Base-by-base conservation (phyloP, 192 early-diverging fungal genomes). In the Backusella sp. region DNA sequence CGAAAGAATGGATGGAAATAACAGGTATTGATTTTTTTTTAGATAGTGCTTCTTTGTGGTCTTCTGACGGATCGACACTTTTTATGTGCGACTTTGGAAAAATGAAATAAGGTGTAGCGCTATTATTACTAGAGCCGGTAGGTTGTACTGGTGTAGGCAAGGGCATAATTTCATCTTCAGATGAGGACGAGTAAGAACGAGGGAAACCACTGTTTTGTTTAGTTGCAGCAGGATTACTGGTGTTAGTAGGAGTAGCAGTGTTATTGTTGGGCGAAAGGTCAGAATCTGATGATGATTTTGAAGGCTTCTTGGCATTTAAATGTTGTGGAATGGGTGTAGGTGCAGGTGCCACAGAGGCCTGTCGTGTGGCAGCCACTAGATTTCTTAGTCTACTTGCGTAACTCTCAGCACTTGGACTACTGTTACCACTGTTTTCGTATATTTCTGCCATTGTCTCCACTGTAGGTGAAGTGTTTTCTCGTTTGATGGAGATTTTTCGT, bases 301-400 rank as follows among this genome's bases (percentile, higher is more conserved):
- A 41, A 65, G 59, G 35, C 26, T 74, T 74, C 36, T 67, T 74
- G 17, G 73, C 59, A 32, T 74, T 35, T 21, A 74, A 28, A 28
- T 74, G 37, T 17, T 74, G 56, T 46, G 73, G 73, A 74, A 74
- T 74, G 6, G 73, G 73, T 42, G 65, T 23, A 6, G 73, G 73
- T 0, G 73, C 65, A 42, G 73, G 73, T 11, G 73, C 73, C 9
- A 46, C 39, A 21, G 65, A 35, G 14, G 73, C 35, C 39, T 74
- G 56, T n/a, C 72, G 52, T 23, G 53, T 41, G 23, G 65, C 26
- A 67, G 73, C 56, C 8, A 74, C 62, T 28, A 74, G 26, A n/a
- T 66, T 66, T 67, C 59, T 42, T 41, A 74, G 62, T 6, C 73
- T 35, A 17, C 37, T 66, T 44, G 72, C 72, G 59, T 65, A 73